Conservation (phyloP, 371 early-diverging fungal genomes). For the Haplosporangium sp. region DNA sequence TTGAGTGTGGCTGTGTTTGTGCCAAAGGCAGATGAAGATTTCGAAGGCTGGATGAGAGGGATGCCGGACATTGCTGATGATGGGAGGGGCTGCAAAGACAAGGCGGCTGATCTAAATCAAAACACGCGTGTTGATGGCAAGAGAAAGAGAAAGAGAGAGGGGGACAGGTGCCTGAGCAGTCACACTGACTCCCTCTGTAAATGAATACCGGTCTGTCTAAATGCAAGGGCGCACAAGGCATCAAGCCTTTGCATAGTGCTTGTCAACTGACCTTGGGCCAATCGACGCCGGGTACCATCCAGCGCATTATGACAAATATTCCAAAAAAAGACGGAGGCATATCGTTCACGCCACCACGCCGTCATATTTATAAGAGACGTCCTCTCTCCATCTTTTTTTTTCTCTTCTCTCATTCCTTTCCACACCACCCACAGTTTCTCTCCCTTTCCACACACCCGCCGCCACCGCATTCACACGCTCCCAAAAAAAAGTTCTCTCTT, state of each 20-base stretch:
- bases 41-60: slow-evolving; percentile 47
- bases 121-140: no score
- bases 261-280: slow-evolving; percentile 25
- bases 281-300: not conserved
- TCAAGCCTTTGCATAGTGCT: no score
- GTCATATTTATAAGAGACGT: not conserved
- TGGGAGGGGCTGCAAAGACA: not conserved
- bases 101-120: no score
- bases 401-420: not conserved
- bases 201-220: no score
- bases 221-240: no score
- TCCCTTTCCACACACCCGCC: slow-evolving; percentile 1
- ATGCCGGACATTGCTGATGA: slow-evolving; percentile 21
- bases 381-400: not conserved
- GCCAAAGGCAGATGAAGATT: slow-evolving; percentile 11
- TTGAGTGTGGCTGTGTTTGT: slow-evolving; percentile 8
- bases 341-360: not conserved
- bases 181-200: no score
- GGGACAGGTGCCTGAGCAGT: no score
- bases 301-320: no score
- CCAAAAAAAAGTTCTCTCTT: slow-evolving; percentile 1
- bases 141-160: no score
- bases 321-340: slow-evolving; percentile 1
- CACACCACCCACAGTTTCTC: not conserved
- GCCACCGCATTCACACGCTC: not conserved